Evolutionary conservation across 805 yeast genomes (phyloP).

Genomic region (Metschnikowia kofuensis): DNA sequence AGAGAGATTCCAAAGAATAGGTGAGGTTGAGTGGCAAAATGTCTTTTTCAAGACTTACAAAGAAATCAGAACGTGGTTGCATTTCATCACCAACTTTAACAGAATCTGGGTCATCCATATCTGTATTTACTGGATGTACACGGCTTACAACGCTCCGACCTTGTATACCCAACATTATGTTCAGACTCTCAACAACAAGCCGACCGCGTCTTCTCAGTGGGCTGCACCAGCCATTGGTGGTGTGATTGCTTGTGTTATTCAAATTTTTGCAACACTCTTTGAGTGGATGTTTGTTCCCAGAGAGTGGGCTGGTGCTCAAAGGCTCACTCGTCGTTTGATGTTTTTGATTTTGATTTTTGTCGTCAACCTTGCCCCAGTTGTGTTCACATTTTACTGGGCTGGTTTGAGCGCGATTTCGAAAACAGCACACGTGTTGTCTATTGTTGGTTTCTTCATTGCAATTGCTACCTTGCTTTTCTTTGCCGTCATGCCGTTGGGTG

Average conservation of each 20-base stretch:
- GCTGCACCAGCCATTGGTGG: slow-evolving; percentile 93
- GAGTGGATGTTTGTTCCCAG: slow-evolving; percentile 98
- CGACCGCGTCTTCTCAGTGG: slow-evolving; percentile 90
- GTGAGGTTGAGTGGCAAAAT: slow-evolving; percentile 88
- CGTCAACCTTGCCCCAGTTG: slow-evolving; percentile 79
- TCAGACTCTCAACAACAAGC: slow-evolving; percentile 80
- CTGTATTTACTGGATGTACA: slow-evolving; percentile 90
- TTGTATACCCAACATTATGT: slow-evolving; percentile 83
- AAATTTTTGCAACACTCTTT: slow-evolving; percentile 80
- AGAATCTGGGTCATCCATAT: slow-evolving; percentile 95
- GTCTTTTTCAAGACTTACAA: slow-evolving; percentile 81
- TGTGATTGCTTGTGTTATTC: slow-evolving; percentile 75
- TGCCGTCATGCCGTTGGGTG: slow-evolving; percentile 95
- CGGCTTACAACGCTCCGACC: slow-evolving; percentile 88
- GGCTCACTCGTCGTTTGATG: slow-evolving; percentile 80
- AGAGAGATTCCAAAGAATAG: slow-evolving; percentile 85
- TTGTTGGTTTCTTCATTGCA: slow-evolving; percentile 87
- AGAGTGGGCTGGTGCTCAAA: slow-evolving; percentile 99
- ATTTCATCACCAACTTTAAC: slow-evolving; percentile 68
- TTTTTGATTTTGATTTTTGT: slow-evolving; percentile 65
- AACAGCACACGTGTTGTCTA: slow-evolving; percentile 74
- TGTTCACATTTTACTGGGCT: slow-evolving; percentile 81
- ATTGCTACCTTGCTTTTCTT: slow-evolving; percentile 81
- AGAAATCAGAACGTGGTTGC: slow-evolving; percentile 77
- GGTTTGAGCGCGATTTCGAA: slow-evolving; percentile 63